Evolutionary conservation across 345 rosid genomes (phyloP).

Genomic region (Xanthoceras sorbifolium): DNA sequence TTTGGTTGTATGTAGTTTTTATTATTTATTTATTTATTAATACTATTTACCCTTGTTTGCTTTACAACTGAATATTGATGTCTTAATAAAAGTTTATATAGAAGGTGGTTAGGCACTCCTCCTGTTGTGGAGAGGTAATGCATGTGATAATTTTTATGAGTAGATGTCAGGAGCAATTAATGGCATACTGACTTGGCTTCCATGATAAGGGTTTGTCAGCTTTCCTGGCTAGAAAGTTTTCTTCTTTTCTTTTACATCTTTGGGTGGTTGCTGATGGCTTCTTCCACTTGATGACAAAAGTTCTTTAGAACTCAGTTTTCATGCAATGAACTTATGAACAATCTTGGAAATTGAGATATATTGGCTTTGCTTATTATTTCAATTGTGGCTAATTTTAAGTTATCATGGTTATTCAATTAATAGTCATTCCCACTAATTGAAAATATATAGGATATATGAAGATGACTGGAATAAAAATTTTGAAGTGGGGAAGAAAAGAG

Average conservation of each 20-base stretch:
- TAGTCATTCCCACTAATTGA: neutral
- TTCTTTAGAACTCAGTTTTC: neutral
- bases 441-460: neutral
- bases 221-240: neutral
- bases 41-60: neutral
- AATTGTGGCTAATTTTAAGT: neutral
- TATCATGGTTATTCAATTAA: neutral
- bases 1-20: conserved; percentile 1
- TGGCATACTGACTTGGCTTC: conserved; percentile 3
- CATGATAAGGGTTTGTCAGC: neutral
- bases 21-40: neutral
- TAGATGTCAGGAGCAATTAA: conserved; percentile 17
- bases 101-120: neutral
- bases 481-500: conserved; percentile 5
- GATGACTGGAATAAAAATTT: neutral
- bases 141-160: neutral
- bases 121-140: neutral
- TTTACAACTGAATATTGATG: neutral
- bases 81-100: neutral
- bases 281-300: neutral
- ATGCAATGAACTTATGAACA: neutral
- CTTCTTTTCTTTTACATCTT: neutral
- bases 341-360: neutral
- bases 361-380: neutral
- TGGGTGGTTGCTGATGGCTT: neutral